These are phyloP conservation scores for Ophiocordyceps robertsii DNA, from an alignment of 2,329 filamentous ascomycete genomes.

Conservation along the genomic window DNA sequence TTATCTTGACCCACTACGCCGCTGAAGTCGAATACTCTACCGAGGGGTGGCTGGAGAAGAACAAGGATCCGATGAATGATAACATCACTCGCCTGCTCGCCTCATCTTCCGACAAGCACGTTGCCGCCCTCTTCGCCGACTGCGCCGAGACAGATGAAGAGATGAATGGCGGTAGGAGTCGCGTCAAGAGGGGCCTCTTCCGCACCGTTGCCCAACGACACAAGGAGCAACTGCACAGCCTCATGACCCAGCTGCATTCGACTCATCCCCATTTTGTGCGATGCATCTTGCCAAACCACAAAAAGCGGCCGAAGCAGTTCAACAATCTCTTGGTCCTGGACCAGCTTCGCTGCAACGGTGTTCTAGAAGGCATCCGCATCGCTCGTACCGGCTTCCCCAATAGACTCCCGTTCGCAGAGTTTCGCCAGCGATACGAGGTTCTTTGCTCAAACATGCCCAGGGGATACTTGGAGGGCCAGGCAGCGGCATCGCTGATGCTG, in stretches of 20 bases:
- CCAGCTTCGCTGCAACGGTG: slow-evolving; percentile 96
- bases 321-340: slow-evolving; percentile 87
- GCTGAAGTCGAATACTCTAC: slow-evolving; percentile 97
- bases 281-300: slow-evolving; percentile 96
- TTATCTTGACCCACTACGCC: slow-evolving; percentile 93
- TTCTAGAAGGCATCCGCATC: slow-evolving; percentile 95
- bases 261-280: slow-evolving; percentile 98
- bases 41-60: slow-evolving; percentile 92
- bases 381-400: slow-evolving; percentile 96
- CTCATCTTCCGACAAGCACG: slow-evolving; percentile 66
- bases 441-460: slow-evolving; percentile 80
- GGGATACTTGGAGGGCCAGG: slow-evolving; percentile 82
- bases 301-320: slow-evolving; percentile 89
- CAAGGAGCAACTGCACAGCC: slow-evolving; percentile 93
- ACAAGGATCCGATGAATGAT: slow-evolving; percentile 96
- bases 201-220: slow-evolving; percentile 91
- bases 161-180: slow-evolving; percentile 49
- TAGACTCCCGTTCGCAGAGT: slow-evolving; percentile 80
- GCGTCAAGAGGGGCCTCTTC: slow-evolving; percentile 95
- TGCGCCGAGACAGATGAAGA: slow-evolving; percentile 76
- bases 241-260: slow-evolving; percentile 88
- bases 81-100: slow-evolving; percentile 86
- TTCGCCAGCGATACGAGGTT: slow-evolving; percentile 90
- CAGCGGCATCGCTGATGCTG: slow-evolving; percentile 72
- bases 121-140: slow-evolving; percentile 75